These are phyloP conservation scores for Cicer cuneatum DNA, from an alignment of 306 rosid species.

Conservation along the genomic window DNA sequence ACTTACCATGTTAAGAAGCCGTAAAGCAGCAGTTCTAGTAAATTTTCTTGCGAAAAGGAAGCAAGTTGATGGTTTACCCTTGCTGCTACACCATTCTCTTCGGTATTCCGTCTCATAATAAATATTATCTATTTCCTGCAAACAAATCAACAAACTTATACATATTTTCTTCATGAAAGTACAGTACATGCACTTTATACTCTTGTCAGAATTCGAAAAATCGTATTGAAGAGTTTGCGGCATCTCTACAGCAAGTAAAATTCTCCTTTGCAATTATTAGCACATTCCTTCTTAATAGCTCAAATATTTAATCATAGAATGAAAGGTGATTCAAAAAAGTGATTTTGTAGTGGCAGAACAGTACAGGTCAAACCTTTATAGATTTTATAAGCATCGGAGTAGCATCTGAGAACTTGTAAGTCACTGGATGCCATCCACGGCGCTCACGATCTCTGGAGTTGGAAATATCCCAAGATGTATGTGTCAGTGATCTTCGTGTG, in stretches of 20 bases:
- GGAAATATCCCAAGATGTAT: conserved; percentile 92
- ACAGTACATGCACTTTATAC: conserved; percentile 1
- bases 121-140: conserved; percentile 89
- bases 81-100: conserved; percentile 94
- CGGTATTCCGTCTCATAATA: conserved; percentile 93
- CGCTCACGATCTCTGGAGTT: conserved; percentile 72
- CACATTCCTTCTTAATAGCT: neutral
- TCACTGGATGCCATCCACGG: conserved; percentile 96
- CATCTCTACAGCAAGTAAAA: conserved; percentile 4
- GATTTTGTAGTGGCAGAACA: conserved; percentile 25
- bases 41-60: conserved; percentile 95
- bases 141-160: conserved; percentile 28
- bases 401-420: conserved; percentile 93
- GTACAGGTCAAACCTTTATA: conserved; percentile 67
- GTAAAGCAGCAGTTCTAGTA: conserved; percentile 88
- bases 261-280: conserved; percentile 4
- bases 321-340: conserved; percentile 17
- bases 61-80: conserved; percentile 86
- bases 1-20: conserved; percentile 86
- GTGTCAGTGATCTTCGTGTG: conserved; percentile 83
- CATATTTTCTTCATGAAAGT: conserved; percentile 25
- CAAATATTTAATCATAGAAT: conserved; percentile 27
- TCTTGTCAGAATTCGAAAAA: conserved; percentile 23
- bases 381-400: conserved; percentile 77
- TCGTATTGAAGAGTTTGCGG: neutral